These are phyloP conservation scores for Calocybe gangraenosa DNA, from an alignment of 768 basidiomycete species.

Conservation along the genomic window DNA sequence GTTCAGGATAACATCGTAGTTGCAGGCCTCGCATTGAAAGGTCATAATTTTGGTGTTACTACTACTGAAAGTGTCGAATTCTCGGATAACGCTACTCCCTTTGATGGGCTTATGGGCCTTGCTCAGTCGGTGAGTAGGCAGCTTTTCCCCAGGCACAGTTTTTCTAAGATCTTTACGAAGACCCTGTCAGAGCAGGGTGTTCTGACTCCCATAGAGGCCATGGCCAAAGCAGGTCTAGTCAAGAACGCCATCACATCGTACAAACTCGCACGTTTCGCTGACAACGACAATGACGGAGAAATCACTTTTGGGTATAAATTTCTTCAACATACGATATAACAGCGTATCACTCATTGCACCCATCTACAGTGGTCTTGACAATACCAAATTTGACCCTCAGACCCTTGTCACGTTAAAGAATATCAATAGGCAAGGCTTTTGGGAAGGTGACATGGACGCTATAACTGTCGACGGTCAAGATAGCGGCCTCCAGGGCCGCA, in stretches of 20 bases:
- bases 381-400: slow-evolving; percentile 56
- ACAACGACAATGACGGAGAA: slow-evolving; percentile 70
- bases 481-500: slow-evolving; percentile 52
- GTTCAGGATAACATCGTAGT: slow-evolving; percentile 59
- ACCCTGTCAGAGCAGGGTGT: slow-evolving; percentile 61
- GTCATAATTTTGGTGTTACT: slow-evolving; percentile 69
- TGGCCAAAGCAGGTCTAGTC: slow-evolving; percentile 56
- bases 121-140: slow-evolving; percentile 55
- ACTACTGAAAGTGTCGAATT: slow-evolving; percentile 59
- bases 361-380: slow-evolving; percentile 49
- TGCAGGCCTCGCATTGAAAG: slow-evolving; percentile 53
- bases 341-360: background rate
- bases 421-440: slow-evolving; percentile 69
- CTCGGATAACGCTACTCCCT: slow-evolving; percentile 40
- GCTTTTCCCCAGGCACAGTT: background rate
- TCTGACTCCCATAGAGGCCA: slow-evolving; percentile 67
- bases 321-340: background rate
- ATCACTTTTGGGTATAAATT: slow-evolving; percentile 67
- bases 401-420: slow-evolving; percentile 61
- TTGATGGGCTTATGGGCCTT: slow-evolving; percentile 77
- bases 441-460: slow-evolving; percentile 66
- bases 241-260: slow-evolving; percentile 65
- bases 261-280: slow-evolving; percentile 74
- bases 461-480: slow-evolving; percentile 55
- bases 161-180: slow-evolving; percentile 24